Evolutionary conservation across 352 stramenopile genomes (phyloP), one percentile per base, ranked within the genome.

Genomic region (Pythium chondricola): DNA sequence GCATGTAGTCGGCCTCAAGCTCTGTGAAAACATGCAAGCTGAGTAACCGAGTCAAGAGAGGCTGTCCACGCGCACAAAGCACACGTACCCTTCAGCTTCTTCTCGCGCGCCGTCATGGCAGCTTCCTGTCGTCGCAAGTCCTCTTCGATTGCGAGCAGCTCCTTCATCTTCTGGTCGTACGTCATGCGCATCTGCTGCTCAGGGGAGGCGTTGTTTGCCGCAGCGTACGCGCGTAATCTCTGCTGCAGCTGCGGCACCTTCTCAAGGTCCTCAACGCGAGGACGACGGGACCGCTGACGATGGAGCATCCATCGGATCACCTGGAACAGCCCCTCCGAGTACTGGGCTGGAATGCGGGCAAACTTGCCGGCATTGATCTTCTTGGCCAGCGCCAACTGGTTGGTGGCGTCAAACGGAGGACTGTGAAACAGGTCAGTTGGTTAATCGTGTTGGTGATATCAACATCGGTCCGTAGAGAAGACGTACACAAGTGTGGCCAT

Each of bases 301-400:
- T 93, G 83, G 37, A 96, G 73, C 85, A 95, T 95, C 82, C 83
- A 93, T 27, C 83, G 74, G 45, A 95, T 94, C 24, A 88, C 81
- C 60, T 93, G 81, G 61, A 95, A 92, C 7, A 96, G 71, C 1
- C 85, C 83, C 47, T 96, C 86, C 33, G 82, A 95, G 74, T 97
- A 97, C 50, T 88, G 71, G 26, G 75, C 72, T 9, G 90, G 88
- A 52, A 97, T 97, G 24, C 85, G 82, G 22, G 73, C 74, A 53
- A 97, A 96, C 56, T 93, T 93, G 60, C 88, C 85, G 22, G 84
- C 81, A 48, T 95, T 97, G 65, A 97, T 97, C 52, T 96, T 97
- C 63, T 96, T 94, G 26, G 89, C 88, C 16, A 97, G 63, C 46
- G 88, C 83, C 21, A 97, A 62, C 52, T 97, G 88, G 61, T 97